Evolutionary conservation across 805 yeast species (phyloP).

Genomic region (Lachancea cidri): DNA sequence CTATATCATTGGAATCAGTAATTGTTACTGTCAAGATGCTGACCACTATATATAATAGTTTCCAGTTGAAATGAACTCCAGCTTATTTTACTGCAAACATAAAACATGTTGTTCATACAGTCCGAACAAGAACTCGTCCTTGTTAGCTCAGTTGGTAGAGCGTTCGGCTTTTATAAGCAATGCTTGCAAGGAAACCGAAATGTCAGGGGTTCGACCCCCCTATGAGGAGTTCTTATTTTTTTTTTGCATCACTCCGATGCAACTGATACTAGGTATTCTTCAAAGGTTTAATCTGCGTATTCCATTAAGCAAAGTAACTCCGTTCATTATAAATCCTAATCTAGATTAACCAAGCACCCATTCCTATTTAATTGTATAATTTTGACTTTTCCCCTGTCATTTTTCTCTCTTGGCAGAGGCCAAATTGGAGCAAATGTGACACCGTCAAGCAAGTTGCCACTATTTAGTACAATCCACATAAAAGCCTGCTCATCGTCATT

Average conservation of each 20-base stretch:
- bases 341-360: too few species aligned
- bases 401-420: neutral
- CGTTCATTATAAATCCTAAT: too few species aligned
- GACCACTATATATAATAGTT: too few species aligned
- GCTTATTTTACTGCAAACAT: too few species aligned
- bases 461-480: slow-evolving; percentile 7
- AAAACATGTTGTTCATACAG: neutral
- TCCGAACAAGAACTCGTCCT: slow-evolving; percentile 36
- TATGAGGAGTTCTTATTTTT: slow-evolving; percentile 40
- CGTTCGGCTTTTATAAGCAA: slow-evolving; percentile 60
- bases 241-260: neutral
- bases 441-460: slow-evolving; percentile 1
- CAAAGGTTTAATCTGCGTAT: too few species aligned
- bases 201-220: slow-evolving; percentile 50
- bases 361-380: neutral
- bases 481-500: slow-evolving; percentile 2
- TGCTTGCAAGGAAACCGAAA: slow-evolving; percentile 41
- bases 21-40: too few species aligned
- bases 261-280: neutral
- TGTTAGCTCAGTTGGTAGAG: slow-evolving; percentile 67
- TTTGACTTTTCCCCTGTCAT: neutral
- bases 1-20: too few species aligned
- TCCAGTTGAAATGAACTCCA: too few species aligned
- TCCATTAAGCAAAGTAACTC: neutral
- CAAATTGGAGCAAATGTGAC: slow-evolving; percentile 2